Base-by-base conservation (phyloP, 2,329 filamentous ascomycete species). In the Exophiala alcalophila region DNA sequence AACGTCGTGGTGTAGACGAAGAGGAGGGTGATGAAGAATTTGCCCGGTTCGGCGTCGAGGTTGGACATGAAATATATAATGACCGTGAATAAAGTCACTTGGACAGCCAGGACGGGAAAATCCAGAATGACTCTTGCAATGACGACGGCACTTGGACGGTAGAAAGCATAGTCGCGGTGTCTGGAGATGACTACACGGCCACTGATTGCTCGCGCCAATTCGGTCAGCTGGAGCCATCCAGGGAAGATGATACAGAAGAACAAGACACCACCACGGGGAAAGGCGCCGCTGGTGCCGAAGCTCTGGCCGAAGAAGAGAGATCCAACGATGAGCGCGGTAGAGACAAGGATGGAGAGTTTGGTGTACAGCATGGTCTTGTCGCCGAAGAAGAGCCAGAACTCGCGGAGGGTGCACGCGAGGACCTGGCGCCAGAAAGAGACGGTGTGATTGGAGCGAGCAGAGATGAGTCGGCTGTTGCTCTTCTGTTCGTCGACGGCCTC, bases 381-480 rank as follows among this genome's bases (percentile, higher is more conserved):
- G 26, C 86, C 86, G 59, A 78, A 76, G 19, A 89, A 77, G 20
- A 94, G 74, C 83, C 85, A 89, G 46, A 87, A 81, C 62, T 92
- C 85, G 28, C 87, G 77, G 53, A 80, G 73, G 0, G 83, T 84
- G 38, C 67, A 70, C 24, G 66, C 65, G 28, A 53, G 46, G 1
- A 92, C 81, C 63, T 92, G 87, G 4, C 78, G 74, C 29, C 74
- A 66, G 58, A 90, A 84, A 8, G 81, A 85, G 41, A 91, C 79
- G 0, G 86, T 91, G 64, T 88, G 92, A 12, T 79, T 78, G 3
- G 82, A 86, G 50, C 82, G 82, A 5, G 73, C 71, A 18, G 46
- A 44, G 19, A 47, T 34, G 15, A 55, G 34, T 1, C 83, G 80
- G 2, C 77, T 80, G 56, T 78, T 80, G 33, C 82, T 84, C 64